A percentile compares a stretch with the other conserved stretches of the same genome.
Conservation (phyloP, 176 grass and related monocot genomes). For the Raddia guianensis region DNA sequence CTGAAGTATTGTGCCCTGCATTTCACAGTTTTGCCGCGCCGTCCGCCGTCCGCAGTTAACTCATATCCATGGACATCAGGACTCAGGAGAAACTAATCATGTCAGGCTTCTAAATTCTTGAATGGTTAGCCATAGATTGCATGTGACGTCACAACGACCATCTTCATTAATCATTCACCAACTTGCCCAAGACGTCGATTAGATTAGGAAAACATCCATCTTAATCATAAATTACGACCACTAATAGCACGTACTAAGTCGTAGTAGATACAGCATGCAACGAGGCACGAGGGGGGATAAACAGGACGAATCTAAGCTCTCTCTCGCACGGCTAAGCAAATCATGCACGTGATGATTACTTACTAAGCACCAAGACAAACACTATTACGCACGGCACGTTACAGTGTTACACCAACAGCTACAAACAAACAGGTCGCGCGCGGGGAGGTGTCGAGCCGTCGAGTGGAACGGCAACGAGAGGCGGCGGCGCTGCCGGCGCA, state of each 20-base stretch:
- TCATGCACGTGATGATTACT: conserved; percentile 47
- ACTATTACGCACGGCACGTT: conserved; percentile 42
- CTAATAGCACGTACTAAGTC: conserved; percentile 19
- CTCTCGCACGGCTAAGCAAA: conserved; percentile 34
- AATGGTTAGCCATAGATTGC: too few relatives aligned
- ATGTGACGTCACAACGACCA: neutral
- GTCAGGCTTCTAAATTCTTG: neutral
- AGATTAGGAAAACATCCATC: neutral
- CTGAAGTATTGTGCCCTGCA: too few relatives aligned
- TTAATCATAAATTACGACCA: conserved; percentile 35
- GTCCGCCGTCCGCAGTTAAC: too few relatives aligned
- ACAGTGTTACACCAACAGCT: conserved; percentile 37
- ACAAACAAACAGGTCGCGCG: conserved; percentile 27
- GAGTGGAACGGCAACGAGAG: conserved; percentile 6
- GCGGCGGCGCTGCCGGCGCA: neutral
- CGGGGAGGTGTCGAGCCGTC: neutral
- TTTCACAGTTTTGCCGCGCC: too few relatives aligned
- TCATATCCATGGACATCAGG: neutral
- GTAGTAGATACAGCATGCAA: conserved; percentile 42
- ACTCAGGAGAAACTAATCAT: neutral
- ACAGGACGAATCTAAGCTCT: conserved; percentile 24
- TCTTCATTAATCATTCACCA: neutral
- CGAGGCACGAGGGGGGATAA: conserved; percentile 37
- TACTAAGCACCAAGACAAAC: conserved; percentile 24
- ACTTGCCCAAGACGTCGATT: neutral